A percentile compares a stretch with the other conserved stretches of the same genome.
Conservation (phyloP, 2,329 filamentous ascomycete genomes). For the Triangularia verruculosa region DNA sequence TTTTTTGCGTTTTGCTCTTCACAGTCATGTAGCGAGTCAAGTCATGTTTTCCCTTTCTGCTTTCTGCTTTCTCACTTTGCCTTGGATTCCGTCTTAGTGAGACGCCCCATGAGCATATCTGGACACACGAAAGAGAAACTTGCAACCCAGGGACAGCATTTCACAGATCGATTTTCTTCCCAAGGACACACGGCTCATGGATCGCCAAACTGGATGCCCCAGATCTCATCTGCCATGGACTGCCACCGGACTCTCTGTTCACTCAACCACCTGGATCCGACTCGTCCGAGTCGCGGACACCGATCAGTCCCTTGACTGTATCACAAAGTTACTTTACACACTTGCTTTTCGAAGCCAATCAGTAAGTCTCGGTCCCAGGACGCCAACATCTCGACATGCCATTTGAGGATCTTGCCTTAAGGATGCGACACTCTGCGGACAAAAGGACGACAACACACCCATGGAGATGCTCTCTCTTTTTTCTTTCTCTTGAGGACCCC, state of each 20-base stretch:
- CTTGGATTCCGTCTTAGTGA: constrained; percentile 19
- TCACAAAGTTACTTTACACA: background rate
- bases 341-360: background rate
- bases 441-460: constrained; percentile 3
- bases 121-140: background rate
- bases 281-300: constrained; percentile 23
- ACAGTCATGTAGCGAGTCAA: constrained; percentile 27
- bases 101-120: constrained; percentile 15
- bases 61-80: constrained; percentile 18
- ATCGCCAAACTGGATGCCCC: constrained; percentile 1
- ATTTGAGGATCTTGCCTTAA: background rate
- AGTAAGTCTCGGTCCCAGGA: background rate
- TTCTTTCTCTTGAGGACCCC: background rate
- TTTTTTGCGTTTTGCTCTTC: constrained; percentile 32
- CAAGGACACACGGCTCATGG: background rate
- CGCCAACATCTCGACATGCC: background rate
- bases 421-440: background rate
- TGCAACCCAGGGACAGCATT: background rate
- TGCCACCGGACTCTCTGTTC: background rate
- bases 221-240: constrained; percentile 10
- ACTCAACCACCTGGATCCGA: constrained; percentile 12
- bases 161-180: background rate
- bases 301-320: background rate
- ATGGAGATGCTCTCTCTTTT: constrained; percentile 5
- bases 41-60: constrained; percentile 32